Base-by-base conservation (phyloP, 78 protist species). In the Parvularia atlantis region DNA sequence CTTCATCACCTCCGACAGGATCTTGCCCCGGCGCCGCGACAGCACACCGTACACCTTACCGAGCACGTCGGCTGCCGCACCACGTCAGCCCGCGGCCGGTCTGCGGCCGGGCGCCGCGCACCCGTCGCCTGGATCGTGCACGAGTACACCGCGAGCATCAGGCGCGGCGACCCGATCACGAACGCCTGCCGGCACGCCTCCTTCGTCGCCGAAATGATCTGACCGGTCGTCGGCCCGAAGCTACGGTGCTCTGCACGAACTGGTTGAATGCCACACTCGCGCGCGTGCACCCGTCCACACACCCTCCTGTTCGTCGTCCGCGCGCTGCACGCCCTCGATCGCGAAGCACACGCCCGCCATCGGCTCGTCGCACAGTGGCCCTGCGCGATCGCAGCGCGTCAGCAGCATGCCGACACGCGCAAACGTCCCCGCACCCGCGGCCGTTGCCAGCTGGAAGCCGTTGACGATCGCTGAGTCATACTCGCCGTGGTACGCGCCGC, bases 341-440 rank as follows among this genome's bases (percentile, higher is more conserved):
- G 75, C 73, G 39, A 93, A 56, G 43, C 77, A 40, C 24, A 95
- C 97, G 4, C 95, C 96, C 35, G 14, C 59, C 88, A 95, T 69
- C n/a, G 99, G 98, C 64, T 96, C 99, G 13, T 87, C 95, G 77
- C 98, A 94, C 26, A 95, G 37, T 11, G 98, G 97, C 4, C 99
- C 99, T 4, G 13, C n/a, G n/a, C n/a, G n/a, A n/a, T n/a, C n/a
- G n/a, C n/a, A n/a, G n/a, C n/a, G 50, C 26, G 50, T 44, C 9
- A 13, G 50, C 9, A 13, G 50, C 26, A 44, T 14, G 50, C 9
- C 50, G 50, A 44, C 9, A 13, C 26, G 50, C 26, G 50, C 9
- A 44, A 9, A 44, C 50, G 50, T 44, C 13, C 26, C 26, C 26
- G 50, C 26, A 44, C 50, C 26, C 2, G 72, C 50, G 7, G 48